Evolutionary conservation across 2,329 filamentous ascomycete species (phyloP), one percentile per base, ranked within the genome.

Genomic region (Mariannaea elegans): DNA sequence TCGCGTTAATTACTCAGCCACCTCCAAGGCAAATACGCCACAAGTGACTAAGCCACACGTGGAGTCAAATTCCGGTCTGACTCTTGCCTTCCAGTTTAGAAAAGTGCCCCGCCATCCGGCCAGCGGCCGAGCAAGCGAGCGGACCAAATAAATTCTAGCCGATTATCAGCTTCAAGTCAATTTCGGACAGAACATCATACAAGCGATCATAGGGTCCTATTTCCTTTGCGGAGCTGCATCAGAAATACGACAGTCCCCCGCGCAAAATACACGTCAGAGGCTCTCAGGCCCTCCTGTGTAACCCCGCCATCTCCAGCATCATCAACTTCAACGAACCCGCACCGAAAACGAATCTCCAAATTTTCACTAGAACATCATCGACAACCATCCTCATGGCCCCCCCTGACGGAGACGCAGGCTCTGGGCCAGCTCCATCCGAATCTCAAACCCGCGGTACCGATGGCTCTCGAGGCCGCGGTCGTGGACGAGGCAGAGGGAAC

Each of bases 401-500:
- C 50, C 45, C 54, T 13, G 68, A 63, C 24, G 66, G 53, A 45
- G 61, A 50, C 9, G 57, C 41, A 36, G 56, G 59, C 47, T 42
- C 58, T 29, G 66, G 51, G 36, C 55, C 56, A 8, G 31, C 64
- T 29, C 65, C 70, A 5, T 63, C 64, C 18, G 63, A 68, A 38
- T 53, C 67, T 27, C 67, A 63, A 42, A 48, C 56, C 16, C 63
- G 67, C 38, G 62, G 60, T 13, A 65, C 59, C 10, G 66, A 70
- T 38, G 49, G 61, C 31, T 62, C 67, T 34, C 64, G 79, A 69
- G 78, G 77, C 21, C 75, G 80, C 47, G 77, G 78, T 52, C 77
- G 81, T 64, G 80, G 79, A 48, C 76, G 81, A 48, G 79, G 79
- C 50, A 71, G 72, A 47, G 72, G 77, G 36, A 76, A 78, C 39